A percentile compares a stretch with the other conserved stretches of the same genome.
Evolutionary conservation across 1,139 yeast species (phyloP).

Genomic region (Eremothecium cymbalariae): DNA sequence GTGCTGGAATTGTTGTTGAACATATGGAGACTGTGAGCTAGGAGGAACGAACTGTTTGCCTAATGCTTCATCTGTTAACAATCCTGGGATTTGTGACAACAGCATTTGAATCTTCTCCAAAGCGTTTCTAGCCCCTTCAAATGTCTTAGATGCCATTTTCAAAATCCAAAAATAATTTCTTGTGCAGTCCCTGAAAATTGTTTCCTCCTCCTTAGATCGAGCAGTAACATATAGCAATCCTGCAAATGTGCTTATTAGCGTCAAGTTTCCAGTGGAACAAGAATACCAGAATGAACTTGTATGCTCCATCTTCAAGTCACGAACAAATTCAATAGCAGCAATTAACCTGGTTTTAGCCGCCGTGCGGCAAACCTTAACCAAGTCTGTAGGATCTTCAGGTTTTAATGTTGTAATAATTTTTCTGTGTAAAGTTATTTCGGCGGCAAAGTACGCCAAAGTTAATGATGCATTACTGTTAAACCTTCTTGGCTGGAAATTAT

Average conservation of each 20-base stretch:
- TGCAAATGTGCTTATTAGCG: conserved; percentile 81
- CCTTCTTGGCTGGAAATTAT: conserved; percentile 50
- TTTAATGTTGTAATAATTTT: conserved; percentile 58
- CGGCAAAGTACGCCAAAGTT: conserved; percentile 78
- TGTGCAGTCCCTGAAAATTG: conserved; percentile 55
- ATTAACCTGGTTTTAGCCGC: conserved; percentile 76
- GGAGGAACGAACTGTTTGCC: conserved; percentile 12
- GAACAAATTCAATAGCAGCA: conserved; percentile 75
- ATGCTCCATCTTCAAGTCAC: conserved; percentile 70
- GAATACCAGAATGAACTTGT: conserved; percentile 85
- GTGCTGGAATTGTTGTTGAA: conserved; percentile 9
- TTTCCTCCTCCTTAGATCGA: conserved; percentile 51
- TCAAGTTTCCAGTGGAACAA: conserved; percentile 66
- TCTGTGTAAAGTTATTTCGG: conserved; percentile 77
- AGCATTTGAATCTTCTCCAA: conserved; percentile 58
- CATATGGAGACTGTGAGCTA: conserved; percentile 30
- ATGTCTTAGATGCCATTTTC: conserved; percentile 63
- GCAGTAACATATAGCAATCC: conserved; percentile 64
- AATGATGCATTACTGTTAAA: conserved; percentile 64
- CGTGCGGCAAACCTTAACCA: conserved; percentile 64
- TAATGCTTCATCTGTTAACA: conserved; percentile 40
- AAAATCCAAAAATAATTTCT: conserved; percentile 69
- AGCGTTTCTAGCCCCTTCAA: conserved; percentile 67
- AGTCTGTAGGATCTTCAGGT: conserved; percentile 48
- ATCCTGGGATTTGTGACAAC: conserved; percentile 58